Percentiles rank a stretch among this genome's conserved stretches.
Evolutionary conservation across 2,329 filamentous ascomycete species (phyloP).

Genomic region (Penicillium verrucosum): DNA sequence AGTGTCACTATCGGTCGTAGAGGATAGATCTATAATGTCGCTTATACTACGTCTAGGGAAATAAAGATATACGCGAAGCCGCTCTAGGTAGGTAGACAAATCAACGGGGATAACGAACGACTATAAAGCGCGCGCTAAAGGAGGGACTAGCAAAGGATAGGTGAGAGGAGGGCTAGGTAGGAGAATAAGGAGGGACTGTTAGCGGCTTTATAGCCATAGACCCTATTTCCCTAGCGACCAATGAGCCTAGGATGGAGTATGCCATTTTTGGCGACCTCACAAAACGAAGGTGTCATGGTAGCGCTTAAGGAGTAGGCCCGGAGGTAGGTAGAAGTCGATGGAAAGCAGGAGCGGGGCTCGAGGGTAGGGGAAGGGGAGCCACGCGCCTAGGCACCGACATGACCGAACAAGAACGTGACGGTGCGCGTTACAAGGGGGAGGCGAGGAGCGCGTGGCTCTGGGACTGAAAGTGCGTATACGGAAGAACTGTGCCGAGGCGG

Average conservation of each 20-base stretch:
- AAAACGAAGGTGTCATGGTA: constrained; percentile 5
- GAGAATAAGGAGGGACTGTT: constrained; percentile 1
- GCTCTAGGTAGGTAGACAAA: not conserved
- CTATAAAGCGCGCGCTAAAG: no score
- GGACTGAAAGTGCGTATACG: constrained; percentile 5
- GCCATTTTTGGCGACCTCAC: constrained; percentile 5
- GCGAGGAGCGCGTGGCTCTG: no score
- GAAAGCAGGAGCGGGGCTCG: no score
- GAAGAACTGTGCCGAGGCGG: constrained; percentile 11
- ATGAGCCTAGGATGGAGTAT: constrained; percentile 1
- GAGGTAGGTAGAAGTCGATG: no score
- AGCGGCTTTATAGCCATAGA: constrained; percentile 6
- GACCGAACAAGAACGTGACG: no score
- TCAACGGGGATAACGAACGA: no score
- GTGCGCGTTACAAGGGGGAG: no score
- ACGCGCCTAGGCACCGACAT: no score
- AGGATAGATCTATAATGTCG: constrained; percentile 5
- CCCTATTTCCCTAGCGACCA: constrained; percentile 5
- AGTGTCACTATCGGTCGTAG: constrained; percentile 3
- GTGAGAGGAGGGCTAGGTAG: not conserved
- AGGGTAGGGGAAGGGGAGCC: no score
- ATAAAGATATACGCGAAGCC: not conserved
- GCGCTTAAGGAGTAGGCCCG: not conserved
- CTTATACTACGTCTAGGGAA: not conserved
- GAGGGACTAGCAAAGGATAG: not conserved